Conservation (phyloP, 306 rosid genomes). For the Rosa multiflora region DNA sequence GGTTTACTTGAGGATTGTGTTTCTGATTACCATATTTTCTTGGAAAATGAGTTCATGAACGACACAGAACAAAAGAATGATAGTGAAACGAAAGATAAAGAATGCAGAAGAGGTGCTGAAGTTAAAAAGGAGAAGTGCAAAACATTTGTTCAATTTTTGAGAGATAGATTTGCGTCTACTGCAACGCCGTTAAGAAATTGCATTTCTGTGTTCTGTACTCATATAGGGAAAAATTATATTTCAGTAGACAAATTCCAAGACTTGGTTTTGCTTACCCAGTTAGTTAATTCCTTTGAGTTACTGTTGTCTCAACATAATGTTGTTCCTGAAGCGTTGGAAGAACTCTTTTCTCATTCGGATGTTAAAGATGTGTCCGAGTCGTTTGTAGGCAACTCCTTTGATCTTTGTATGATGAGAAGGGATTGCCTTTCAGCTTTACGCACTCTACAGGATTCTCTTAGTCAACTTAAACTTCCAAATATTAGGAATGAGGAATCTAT, state of each 20-base stretch:
- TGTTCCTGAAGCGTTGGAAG: constrained; percentile 39
- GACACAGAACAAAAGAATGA: constrained; percentile 16
- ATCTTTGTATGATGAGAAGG: constrained; percentile 32
- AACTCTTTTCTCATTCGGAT: constrained; percentile 33
- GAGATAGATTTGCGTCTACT: constrained; percentile 40
- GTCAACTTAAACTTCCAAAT: constrained; percentile 44
- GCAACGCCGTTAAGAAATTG: constrained; percentile 35
- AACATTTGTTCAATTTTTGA: constrained; percentile 56
- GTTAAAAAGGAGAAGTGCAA: constrained; percentile 22
- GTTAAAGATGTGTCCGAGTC: constrained; percentile 19
- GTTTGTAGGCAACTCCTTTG: constrained; percentile 2
- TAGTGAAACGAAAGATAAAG: constrained; percentile 5
- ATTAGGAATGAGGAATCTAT: constrained; percentile 15
- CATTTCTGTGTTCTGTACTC: constrained; percentile 46
- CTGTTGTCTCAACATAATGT: constrained; percentile 35
- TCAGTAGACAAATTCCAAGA: constrained; percentile 30
- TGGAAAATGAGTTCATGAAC: constrained; percentile 41
- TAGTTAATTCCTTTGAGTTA: constrained; percentile 41
- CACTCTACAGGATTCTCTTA: constrained; percentile 43
- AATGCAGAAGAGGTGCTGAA: constrained; percentile 15
- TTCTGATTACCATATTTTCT: constrained; percentile 49
- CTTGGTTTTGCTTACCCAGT: constrained; percentile 28
- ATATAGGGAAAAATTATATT: constrained; percentile 49
- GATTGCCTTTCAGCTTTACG: constrained; percentile 44
- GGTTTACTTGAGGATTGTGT: constrained; percentile 61